Percentiles rank a stretch among this genome's conserved stretches.
phyloP scores from a whole-genome alignment of 768 basidiomycete species.

The Rhizopogon rudus region DNA sequence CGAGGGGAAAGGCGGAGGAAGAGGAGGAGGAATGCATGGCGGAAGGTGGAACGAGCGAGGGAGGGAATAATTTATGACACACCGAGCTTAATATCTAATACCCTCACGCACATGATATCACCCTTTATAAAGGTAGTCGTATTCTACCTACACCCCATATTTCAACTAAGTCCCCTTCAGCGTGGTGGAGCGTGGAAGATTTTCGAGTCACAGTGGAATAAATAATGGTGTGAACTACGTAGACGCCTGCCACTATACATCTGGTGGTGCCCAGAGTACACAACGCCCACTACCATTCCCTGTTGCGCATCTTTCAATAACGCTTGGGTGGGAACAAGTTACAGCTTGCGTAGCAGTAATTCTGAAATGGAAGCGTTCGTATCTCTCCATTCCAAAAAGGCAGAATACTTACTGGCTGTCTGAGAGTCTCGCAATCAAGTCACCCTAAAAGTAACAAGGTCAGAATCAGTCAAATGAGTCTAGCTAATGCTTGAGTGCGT shows the following conservation, averaged over 20 bases:
- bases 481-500: background rate
- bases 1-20: too few relatives aligned
- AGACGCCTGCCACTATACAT: conserved; percentile 6
- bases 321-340: conserved; percentile 77
- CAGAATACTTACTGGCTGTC: conserved; percentile 47
- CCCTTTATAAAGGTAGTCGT: too few relatives aligned
- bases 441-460: conserved; percentile 43
- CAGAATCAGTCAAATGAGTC: background rate
- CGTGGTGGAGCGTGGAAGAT: too few relatives aligned
- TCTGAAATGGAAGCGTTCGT: conserved; percentile 28
- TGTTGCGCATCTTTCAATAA: conserved; percentile 69
- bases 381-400: background rate
- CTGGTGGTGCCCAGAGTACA: conserved; percentile 65
- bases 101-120: too few relatives aligned
- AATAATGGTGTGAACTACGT: background rate
- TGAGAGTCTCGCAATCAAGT: conserved; percentile 57
- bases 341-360: conserved; percentile 87
- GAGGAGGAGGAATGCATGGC: too few relatives aligned
- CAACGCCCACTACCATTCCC: conserved; percentile 81
- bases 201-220: background rate
- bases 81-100: too few relatives aligned
- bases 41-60: too few relatives aligned
- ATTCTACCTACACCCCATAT: too few relatives aligned
- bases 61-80: too few relatives aligned
- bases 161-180: too few relatives aligned